phyloP scores from a whole-genome alignment of 2,329 filamentous ascomycete species.

The Endoconidiophora laricicola region DNA sequence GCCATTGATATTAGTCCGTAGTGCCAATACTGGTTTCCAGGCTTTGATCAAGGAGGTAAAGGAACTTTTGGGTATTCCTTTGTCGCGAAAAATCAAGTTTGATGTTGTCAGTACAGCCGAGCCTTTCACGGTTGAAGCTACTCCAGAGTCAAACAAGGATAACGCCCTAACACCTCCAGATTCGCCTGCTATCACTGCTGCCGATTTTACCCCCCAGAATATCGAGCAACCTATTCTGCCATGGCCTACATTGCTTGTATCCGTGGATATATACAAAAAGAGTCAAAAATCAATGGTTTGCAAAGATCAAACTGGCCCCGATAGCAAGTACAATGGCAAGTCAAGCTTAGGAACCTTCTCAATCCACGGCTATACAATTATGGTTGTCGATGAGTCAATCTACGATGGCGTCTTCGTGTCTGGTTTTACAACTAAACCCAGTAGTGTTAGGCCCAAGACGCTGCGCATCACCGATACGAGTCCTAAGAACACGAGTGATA shows the following conservation, averaged over 20 bases:
- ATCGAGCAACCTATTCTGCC: background rate
- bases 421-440: background rate
- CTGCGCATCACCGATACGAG: constrained; percentile 3
- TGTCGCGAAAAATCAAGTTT: constrained; percentile 57
- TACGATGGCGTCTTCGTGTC: constrained; percentile 38
- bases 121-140: constrained; percentile 18
- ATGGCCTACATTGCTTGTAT: constrained; percentile 9
- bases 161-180: constrained; percentile 25
- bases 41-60: constrained; percentile 67
- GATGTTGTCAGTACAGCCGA: constrained; percentile 43
- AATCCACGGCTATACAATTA: constrained; percentile 53
- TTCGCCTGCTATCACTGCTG: constrained; percentile 22
- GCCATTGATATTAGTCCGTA: constrained; percentile 51
- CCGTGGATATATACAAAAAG: constrained; percentile 11
- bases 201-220: constrained; percentile 26
- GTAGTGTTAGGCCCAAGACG: constrained; percentile 13
- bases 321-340: constrained; percentile 62
- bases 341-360: constrained; percentile 48
- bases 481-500: constrained; percentile 19
- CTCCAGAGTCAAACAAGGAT: constrained; percentile 1
- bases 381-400: constrained; percentile 71
- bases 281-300: constrained; percentile 13
- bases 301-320: constrained; percentile 46
- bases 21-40: constrained; percentile 51
- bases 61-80: constrained; percentile 45